A percentile compares a stretch with the other conserved stretches of the same genome.
phyloP scores from a whole-genome alignment of 148 eudicot species.

The Persicaria tinctoria region DNA sequence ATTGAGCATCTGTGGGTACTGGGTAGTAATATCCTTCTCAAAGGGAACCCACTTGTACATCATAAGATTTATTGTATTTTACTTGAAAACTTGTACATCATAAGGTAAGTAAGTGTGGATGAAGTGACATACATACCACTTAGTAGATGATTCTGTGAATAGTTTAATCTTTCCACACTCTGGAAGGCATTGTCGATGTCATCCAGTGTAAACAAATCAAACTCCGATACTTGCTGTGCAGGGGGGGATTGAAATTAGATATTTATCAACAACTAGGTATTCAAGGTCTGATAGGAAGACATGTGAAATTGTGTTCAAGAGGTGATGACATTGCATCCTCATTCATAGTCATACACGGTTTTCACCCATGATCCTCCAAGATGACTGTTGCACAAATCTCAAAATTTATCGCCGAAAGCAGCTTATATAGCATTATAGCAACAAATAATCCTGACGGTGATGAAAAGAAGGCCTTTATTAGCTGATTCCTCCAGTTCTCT shows the following conservation, averaged over 20 bases:
- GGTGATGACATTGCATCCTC: conserved; percentile 1
- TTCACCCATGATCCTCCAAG: neutral
- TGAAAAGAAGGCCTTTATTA: neutral
- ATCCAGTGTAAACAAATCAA: conserved; percentile 90
- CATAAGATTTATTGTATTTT: neutral
- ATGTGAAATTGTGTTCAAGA: neutral
- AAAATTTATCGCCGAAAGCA: neutral
- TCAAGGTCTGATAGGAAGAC: neutral
- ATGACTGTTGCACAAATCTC: conserved; percentile 6
- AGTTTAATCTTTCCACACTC: conserved; percentile 72
- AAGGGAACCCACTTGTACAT: neutral
- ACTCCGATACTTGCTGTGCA: conserved; percentile 96
- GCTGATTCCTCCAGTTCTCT: neutral
- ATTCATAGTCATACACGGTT: neutral
- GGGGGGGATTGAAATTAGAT: neutral
- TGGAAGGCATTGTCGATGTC: conserved; percentile 91
- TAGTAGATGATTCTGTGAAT: conserved; percentile 83
- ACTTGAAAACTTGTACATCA: neutral
- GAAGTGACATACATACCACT: conserved; percentile 41
- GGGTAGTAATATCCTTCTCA: neutral
- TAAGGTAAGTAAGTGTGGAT: conserved; percentile 10
- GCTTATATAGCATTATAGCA: neutral
- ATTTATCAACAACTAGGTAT: neutral
- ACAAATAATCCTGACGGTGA: neutral
- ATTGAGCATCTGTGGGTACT: neutral